phyloP scores from a whole-genome alignment of 2,329 filamentous ascomycete genomes.

The Phoma sp. region DNA sequence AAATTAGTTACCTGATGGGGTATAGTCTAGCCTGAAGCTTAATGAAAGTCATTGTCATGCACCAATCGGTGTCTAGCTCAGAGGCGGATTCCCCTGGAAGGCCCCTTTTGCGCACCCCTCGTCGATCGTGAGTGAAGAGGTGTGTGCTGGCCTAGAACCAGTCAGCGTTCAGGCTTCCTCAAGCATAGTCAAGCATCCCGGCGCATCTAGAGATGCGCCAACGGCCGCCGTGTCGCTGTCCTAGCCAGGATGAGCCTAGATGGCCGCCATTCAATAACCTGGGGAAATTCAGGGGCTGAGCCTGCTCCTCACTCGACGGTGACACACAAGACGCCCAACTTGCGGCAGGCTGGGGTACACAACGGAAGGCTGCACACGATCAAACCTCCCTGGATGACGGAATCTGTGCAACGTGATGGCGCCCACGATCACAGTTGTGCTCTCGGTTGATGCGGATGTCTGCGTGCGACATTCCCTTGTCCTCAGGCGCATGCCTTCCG shows the following conservation, averaged over 20 bases:
- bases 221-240: constrained; percentile 26
- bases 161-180: constrained; percentile 16
- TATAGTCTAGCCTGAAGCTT: constrained; percentile 26
- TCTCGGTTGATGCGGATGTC: constrained; percentile 6
- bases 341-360: constrained; percentile 12
- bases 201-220: constrained; percentile 27
- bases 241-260: constrained; percentile 29
- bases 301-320: constrained; percentile 15
- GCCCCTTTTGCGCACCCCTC: constrained; percentile 30
- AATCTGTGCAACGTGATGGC: constrained; percentile 3
- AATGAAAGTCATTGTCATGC: constrained; percentile 27
- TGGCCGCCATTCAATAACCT: constrained; percentile 38
- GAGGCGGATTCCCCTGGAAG: constrained; percentile 10
- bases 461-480: constrained; percentile 12
- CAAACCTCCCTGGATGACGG: constrained; percentile 9
- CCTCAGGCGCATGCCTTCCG: constrained; percentile 18
- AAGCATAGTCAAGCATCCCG: constrained; percentile 22
- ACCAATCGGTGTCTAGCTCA: constrained; percentile 27
- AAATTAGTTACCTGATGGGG: constrained; percentile 33
- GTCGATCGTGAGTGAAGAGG: constrained; percentile 16
- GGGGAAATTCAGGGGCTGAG: constrained; percentile 46
- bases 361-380: constrained; percentile 3
- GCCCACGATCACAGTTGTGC: constrained; percentile 7
- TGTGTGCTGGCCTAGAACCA: constrained; percentile 20
- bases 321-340: constrained; percentile 8